Percentiles rank a stretch among this genome's conserved stretches.
phyloP scores from a whole-genome alignment of 768 basidiomycete genomes.

The Mycena olivaceomarginata region DNA sequence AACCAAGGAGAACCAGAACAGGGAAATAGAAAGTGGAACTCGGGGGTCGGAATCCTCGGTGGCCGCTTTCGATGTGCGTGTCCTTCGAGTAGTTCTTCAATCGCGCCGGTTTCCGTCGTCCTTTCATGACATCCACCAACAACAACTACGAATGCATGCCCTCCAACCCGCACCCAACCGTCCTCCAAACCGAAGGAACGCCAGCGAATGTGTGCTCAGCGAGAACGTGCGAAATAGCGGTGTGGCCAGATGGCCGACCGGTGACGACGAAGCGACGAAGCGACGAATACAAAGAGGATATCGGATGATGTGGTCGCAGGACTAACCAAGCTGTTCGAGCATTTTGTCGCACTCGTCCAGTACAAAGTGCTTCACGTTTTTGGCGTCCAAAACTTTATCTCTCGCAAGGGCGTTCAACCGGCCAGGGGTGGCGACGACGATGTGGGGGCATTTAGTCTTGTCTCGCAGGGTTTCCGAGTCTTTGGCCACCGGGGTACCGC shows the following conservation, averaged over 20 bases:
- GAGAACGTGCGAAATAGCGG: constrained; percentile 61
- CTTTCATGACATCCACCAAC: constrained; percentile 30
- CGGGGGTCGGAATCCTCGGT: constrained; percentile 56
- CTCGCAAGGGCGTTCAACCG: constrained; percentile 96
- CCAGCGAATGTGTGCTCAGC: constrained; percentile 59
- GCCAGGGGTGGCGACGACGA: constrained; percentile 98
- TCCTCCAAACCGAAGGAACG: constrained; percentile 60
- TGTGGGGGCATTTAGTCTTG: constrained; percentile 98
- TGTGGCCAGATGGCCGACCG: constrained; percentile 63
- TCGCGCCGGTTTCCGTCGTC: constrained; percentile 45
- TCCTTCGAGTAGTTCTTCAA: constrained; percentile 57
- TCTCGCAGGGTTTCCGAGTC: constrained; percentile 95
- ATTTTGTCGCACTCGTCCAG: constrained; percentile 99
- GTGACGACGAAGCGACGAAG: constrained; percentile 46
- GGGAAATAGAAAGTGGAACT: constrained; percentile 54
- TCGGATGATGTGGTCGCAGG: constrained; percentile 76
- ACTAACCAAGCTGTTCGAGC: constrained; percentile 99
- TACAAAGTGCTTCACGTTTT: constrained; percentile 99
- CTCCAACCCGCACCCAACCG: constrained; percentile 57
- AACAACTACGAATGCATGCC: constrained; percentile 32
- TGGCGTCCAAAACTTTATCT: constrained; percentile 96
- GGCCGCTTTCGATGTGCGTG: constrained; percentile 58
- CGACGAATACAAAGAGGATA: constrained; percentile 71
- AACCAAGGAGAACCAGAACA: constrained; percentile 62
- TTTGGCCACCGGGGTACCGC: constrained; percentile 95